A percentile compares a stretch with the other conserved stretches of the same genome.
Evolutionary conservation across 768 basidiomycete genomes (phyloP).

Genomic region (Phanerodontia chrysosporium): DNA sequence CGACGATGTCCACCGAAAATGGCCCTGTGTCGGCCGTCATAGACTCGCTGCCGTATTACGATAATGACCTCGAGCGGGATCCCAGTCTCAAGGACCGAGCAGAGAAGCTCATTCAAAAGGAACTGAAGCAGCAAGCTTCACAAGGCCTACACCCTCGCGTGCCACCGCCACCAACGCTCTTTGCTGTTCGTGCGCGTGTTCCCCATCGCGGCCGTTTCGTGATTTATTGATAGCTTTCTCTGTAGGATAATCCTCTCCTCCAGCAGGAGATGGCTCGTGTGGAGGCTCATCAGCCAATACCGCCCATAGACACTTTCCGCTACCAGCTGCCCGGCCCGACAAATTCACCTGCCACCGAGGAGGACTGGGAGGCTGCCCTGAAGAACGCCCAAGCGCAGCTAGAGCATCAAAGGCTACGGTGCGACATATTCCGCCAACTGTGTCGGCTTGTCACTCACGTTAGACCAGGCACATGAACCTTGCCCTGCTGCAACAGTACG

Average conservation of each 20-base stretch:
- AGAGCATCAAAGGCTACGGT: conserved; percentile 84
- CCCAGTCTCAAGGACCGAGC: conserved; percentile 72
- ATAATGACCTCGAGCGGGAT: conserved; percentile 81
- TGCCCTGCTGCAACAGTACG: conserved; percentile 79
- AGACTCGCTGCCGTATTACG: conserved; percentile 92
- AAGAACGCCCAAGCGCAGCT: conserved; percentile 78
- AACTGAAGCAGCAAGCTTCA: conserved; percentile 46
- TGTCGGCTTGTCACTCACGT: not conserved
- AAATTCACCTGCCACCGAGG: conserved; percentile 58
- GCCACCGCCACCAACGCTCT: conserved; percentile 60
- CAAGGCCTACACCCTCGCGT: conserved; percentile 63
- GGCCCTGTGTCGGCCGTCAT: conserved; percentile 39
- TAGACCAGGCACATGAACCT: conserved; percentile 77
- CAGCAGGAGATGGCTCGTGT: conserved; percentile 72
- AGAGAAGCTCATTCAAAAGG: conserved; percentile 70
- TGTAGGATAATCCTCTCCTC: conserved; percentile 64
- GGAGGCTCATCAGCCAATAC: conserved; percentile 61
- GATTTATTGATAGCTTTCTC: conserved; percentile 5
- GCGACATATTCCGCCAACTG: conserved; percentile 14
- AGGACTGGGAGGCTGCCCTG: conserved; percentile 72
- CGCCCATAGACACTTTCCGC: conserved; percentile 64
- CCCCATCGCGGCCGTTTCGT: not conserved
- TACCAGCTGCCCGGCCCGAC: conserved; percentile 72
- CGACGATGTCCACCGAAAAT: conserved; percentile 14
- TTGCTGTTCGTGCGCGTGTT: conserved; percentile 52